Conservation (phyloP, 805 yeast genomes). For the Saccharomyces paradoxus region DNA sequence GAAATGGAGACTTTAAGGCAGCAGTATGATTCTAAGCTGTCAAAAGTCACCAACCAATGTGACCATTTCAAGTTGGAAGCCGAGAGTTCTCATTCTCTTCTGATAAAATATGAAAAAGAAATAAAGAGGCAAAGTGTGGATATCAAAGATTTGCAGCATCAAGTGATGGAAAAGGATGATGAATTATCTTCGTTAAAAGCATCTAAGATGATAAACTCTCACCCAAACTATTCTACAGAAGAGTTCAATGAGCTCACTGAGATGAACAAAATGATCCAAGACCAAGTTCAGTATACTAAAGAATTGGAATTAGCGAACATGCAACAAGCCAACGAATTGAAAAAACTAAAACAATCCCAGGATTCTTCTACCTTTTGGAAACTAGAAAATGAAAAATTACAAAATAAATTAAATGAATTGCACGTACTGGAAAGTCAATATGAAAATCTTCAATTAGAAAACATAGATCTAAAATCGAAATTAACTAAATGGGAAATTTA, state of each 20-base stretch:
- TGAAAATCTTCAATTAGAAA: constrained; percentile 43
- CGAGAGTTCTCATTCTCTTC: constrained; percentile 12
- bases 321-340: constrained; percentile 45
- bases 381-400: constrained; percentile 25
- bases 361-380: constrained; percentile 23
- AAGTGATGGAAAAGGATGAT: constrained; percentile 19
- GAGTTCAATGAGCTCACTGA: constrained; percentile 28
- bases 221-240: constrained; percentile 25
- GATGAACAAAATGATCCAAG: constrained; percentile 31
- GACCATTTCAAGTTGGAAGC: constrained; percentile 14
- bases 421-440: constrained; percentile 39
- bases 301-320: constrained; percentile 46
- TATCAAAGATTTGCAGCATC: constrained; percentile 15
- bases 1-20: constrained; percentile 33
- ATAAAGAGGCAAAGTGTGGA: constrained; percentile 17
- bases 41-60: constrained; percentile 11
- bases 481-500: constrained; percentile 41
- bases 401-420: constrained; percentile 36
- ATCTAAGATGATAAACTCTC: constrained; percentile 32
- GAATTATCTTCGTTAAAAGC: constrained; percentile 23
- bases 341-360: constrained; percentile 33
- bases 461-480: constrained; percentile 40
- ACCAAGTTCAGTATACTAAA: constrained; percentile 39
- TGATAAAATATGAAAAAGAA: constrained; percentile 22
- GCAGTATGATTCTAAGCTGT: constrained; percentile 23